phyloP scores from a whole-genome alignment of 148 eudicot species.

The Chenopodium berlandieri region DNA sequence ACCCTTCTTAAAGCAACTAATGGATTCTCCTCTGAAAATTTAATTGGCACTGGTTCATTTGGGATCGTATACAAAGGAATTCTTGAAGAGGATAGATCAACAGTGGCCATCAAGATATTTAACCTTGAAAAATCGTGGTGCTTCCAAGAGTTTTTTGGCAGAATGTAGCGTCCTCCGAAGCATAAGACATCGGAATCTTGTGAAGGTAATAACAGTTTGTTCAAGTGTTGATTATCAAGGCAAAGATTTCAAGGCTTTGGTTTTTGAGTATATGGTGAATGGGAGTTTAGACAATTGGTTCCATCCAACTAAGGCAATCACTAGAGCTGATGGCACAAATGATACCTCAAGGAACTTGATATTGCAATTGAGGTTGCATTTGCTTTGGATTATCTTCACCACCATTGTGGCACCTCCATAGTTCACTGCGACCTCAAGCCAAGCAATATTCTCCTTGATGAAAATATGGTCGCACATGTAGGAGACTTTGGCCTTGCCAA shows the following conservation, averaged over 20 bases:
- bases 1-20: constrained; percentile 24
- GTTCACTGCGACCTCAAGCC: constrained; percentile 45
- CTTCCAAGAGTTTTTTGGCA: constrained; percentile 22
- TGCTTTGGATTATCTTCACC: constrained; percentile 44
- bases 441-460: constrained; percentile 37
- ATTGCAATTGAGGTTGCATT: constrained; percentile 35
- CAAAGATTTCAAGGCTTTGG: constrained; percentile 24
- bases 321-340: neutral
- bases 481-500: constrained; percentile 50
- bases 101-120: constrained; percentile 19
- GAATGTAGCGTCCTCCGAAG: constrained; percentile 18
- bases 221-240: constrained; percentile 20
- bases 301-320: constrained; percentile 7
- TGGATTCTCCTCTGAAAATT: constrained; percentile 17
- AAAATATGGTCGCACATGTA: constrained; percentile 36
- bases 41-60: constrained; percentile 25
- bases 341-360: neutral
- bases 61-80: constrained; percentile 31
- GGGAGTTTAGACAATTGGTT: constrained; percentile 27
- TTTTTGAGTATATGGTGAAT: constrained; percentile 20
- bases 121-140: constrained; percentile 14
- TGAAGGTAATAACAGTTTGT: constrained; percentile 21
- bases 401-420: constrained; percentile 16
- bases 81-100: constrained; percentile 5
- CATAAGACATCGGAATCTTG: constrained; percentile 21